Conservation (phyloP, 192 early-diverging fungal species). For the Linnemannia zychae region DNA sequence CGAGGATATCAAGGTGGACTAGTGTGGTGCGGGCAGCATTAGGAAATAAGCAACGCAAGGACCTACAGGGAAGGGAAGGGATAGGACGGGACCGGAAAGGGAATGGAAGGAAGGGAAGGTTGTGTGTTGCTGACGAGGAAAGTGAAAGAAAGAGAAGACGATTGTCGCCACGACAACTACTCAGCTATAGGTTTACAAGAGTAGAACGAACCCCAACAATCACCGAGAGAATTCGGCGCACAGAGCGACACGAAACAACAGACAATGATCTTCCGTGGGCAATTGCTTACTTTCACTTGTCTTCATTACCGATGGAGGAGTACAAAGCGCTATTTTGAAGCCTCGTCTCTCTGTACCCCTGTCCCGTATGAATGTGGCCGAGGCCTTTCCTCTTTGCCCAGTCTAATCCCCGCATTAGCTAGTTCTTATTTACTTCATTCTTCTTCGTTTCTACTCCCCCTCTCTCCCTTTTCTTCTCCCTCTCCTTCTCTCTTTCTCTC, state of each 20-base stretch:
- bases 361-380: too few relatives aligned
- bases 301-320: too few relatives aligned
- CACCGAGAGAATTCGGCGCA: conserved; percentile 10
- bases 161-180: neutral
- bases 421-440: neutral
- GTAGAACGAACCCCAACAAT: neutral
- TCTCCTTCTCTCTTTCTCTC: conserved; percentile 22
- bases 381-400: neutral
- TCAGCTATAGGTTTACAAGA: neutral
- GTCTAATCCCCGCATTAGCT: neutral
- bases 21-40: neutral
- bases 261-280: too few relatives aligned
- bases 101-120: neutral
- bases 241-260: neutral
- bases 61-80: neutral
- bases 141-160: neutral
- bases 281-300: too few relatives aligned
- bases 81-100: neutral
- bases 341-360: too few relatives aligned
- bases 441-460: conserved; percentile 1
- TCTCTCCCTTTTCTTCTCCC: conserved; percentile 7
- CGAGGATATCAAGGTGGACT: neutral
- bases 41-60: neutral
- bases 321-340: too few relatives aligned
- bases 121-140: neutral